Percentiles rank a stretch among this genome's conserved stretches.
Evolutionary conservation across 2,329 filamentous ascomycete genomes (phyloP).

Genomic region (Elsinoe fawcettii): DNA sequence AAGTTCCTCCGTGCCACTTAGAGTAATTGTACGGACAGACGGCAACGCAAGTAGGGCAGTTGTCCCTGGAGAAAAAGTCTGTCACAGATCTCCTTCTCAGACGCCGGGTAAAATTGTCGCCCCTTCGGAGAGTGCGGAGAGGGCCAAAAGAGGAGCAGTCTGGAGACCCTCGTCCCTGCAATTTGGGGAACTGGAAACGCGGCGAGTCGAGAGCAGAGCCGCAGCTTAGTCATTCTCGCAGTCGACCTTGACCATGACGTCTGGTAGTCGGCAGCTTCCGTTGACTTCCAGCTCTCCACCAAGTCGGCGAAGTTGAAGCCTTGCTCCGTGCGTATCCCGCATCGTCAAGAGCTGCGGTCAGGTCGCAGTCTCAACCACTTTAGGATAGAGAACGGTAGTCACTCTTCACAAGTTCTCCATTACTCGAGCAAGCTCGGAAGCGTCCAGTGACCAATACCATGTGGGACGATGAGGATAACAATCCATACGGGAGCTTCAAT

Average conservation of each 20-base stretch:
- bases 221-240: constrained; percentile 6
- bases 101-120: constrained; percentile 8
- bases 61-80: background rate
- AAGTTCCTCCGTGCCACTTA: constrained; percentile 12
- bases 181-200: background rate
- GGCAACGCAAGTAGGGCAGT: constrained; percentile 3
- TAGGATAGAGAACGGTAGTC: too few species aligned
- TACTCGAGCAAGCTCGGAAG: background rate
- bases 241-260: background rate
- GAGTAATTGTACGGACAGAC: constrained; percentile 11
- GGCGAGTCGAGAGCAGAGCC: background rate
- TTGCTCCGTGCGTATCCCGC: constrained; percentile 11
- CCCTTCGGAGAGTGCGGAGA: background rate
- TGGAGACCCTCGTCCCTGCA: background rate
- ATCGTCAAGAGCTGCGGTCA: constrained; percentile 9
- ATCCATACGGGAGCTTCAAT: constrained; percentile 92
- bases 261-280: constrained; percentile 5
- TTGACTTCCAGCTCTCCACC: background rate
- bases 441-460: constrained; percentile 44
- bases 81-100: constrained; percentile 2
- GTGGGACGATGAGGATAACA: constrained; percentile 99
- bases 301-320: background rate
- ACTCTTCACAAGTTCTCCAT: background rate
- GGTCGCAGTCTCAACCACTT: background rate
- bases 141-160: background rate